Conservation (phyloP, 2,329 filamentous ascomycete species). For the Stachybotrys elegans region DNA sequence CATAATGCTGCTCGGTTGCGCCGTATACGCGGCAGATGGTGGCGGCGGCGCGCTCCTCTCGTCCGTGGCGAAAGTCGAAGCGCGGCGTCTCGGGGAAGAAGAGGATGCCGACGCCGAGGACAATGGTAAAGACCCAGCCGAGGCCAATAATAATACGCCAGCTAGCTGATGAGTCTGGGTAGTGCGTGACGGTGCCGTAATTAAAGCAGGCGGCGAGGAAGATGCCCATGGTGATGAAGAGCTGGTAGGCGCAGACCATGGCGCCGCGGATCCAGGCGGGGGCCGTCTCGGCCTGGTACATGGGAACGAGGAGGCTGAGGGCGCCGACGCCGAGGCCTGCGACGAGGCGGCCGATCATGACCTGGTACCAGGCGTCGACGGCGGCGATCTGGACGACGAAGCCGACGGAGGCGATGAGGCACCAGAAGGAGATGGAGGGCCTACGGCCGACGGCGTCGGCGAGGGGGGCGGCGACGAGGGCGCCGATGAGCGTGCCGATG, state of each 20-base stretch:
- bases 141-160: constrained; percentile 58
- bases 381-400: constrained; percentile 64
- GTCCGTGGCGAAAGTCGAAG: constrained; percentile 43
- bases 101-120: constrained; percentile 44
- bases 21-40: constrained; percentile 47
- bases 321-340: constrained; percentile 64
- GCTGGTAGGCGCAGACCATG: constrained; percentile 62
- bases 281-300: constrained; percentile 69
- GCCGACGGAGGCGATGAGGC: constrained; percentile 56
- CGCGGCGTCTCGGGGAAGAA: constrained; percentile 48
- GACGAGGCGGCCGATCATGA: constrained; percentile 60
- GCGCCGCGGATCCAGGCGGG: constrained; percentile 62
- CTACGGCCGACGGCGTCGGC: constrained; percentile 62
- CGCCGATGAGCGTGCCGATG: constrained; percentile 57
- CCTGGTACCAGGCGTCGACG: constrained; percentile 52
- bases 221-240: constrained; percentile 69
- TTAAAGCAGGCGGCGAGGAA: constrained; percentile 56
- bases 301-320: constrained; percentile 59
- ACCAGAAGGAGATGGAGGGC: constrained; percentile 57
- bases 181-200: constrained; percentile 51
- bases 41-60: constrained; percentile 37
- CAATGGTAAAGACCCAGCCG: constrained; percentile 44
- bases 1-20: constrained; percentile 33
- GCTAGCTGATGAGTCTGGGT: constrained; percentile 37
- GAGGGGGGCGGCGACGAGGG: constrained; percentile 54